phyloP scores from a whole-genome alignment of 1,139 yeast genomes.

The Magnusiomyces tetraspermus region DNA sequence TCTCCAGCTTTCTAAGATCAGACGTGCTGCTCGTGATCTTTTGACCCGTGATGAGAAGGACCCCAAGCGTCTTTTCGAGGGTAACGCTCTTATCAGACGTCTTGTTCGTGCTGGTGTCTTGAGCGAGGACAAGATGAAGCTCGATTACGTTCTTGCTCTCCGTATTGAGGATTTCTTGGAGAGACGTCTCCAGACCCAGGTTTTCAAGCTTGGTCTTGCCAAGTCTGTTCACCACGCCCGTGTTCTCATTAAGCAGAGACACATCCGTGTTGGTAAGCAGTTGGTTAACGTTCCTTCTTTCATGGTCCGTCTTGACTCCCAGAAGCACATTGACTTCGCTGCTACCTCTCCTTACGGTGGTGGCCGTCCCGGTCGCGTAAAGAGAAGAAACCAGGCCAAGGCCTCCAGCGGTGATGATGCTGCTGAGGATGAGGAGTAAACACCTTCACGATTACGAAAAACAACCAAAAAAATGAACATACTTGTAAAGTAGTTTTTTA shows the following conservation, averaged over 20 bases:
- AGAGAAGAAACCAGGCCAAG: conserved; percentile 89
- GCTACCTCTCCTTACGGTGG: conserved; percentile 99
- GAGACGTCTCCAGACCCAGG: conserved; percentile 99
- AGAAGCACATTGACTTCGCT: conserved; percentile 99
- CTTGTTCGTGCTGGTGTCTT: conserved; percentile 98
- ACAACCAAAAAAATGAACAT: conserved; percentile 1
- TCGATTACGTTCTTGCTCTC: conserved; percentile 98
- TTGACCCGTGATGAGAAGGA: conserved; percentile 99
- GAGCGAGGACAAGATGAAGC: conserved; percentile 98
- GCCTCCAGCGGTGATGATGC: conserved; percentile 38
- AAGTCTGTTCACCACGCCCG: conserved; percentile 99
- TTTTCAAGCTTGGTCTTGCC: conserved; percentile 99
- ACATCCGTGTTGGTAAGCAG: conserved; percentile 99
- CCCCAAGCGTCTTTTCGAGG: conserved; percentile 99
- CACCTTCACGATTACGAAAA: conserved; percentile 8
- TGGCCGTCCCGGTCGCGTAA: conserved; percentile 99
- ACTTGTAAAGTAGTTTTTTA: conserved; percentile 3
- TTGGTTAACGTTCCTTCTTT: conserved; percentile 97
- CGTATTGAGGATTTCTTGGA: conserved; percentile 98
- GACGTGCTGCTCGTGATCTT: conserved; percentile 99
- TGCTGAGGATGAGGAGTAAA: conserved; percentile 52
- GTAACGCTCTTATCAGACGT: conserved; percentile 97
- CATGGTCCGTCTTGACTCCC: conserved; percentile 99
- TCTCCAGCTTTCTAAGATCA: conserved; percentile 97
- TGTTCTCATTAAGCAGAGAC: conserved; percentile 97